A percentile compares a stretch with the other conserved stretches of the same genome.
Evolutionary conservation across 768 basidiomycete species (phyloP).

Genomic region (Boletus pseudopeckii): DNA sequence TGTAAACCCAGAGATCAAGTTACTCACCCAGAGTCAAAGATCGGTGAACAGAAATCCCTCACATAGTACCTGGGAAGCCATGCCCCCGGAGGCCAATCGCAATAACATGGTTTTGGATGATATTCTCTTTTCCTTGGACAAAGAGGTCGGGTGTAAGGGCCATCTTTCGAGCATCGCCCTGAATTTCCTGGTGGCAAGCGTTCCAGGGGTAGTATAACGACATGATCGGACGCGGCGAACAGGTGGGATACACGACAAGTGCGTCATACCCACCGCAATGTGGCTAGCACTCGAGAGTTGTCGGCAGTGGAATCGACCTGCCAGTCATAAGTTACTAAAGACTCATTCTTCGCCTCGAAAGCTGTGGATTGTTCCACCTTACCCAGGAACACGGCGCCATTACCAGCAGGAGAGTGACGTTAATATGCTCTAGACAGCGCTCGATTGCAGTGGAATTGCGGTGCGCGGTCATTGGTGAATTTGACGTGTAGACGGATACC

Average conservation of each 20-base stretch:
- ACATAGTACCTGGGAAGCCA: not conserved
- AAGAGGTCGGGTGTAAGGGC: not conserved
- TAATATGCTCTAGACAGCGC: not conserved
- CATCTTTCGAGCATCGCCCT: not conserved
- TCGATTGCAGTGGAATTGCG: slow-evolving; percentile 1
- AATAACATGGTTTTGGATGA: not conserved
- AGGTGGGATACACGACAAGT: not conserved
- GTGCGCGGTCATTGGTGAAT: slow-evolving; percentile 6
- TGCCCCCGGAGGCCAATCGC: not conserved
- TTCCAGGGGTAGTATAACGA: slow-evolving; percentile 1
- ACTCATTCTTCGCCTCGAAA: slow-evolving; percentile 1
- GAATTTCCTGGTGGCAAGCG: not conserved
- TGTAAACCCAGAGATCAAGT: not conserved
- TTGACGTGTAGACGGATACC: slow-evolving; percentile 4
- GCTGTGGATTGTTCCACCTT: slow-evolving; percentile 1
- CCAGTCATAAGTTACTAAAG: not conserved
- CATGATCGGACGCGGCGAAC: not conserved
- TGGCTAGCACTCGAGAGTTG: not conserved
- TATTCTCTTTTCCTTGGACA: no score
- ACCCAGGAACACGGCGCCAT: slow-evolving; percentile 2
- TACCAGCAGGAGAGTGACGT: not conserved
- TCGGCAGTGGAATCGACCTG: not conserved
- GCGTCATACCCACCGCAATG: slow-evolving; percentile 8
- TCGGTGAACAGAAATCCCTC: no score
- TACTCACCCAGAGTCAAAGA: not conserved